phyloP scores from a whole-genome alignment of 2,329 filamentous ascomycete species.

The Fusarium ambrosium region DNA sequence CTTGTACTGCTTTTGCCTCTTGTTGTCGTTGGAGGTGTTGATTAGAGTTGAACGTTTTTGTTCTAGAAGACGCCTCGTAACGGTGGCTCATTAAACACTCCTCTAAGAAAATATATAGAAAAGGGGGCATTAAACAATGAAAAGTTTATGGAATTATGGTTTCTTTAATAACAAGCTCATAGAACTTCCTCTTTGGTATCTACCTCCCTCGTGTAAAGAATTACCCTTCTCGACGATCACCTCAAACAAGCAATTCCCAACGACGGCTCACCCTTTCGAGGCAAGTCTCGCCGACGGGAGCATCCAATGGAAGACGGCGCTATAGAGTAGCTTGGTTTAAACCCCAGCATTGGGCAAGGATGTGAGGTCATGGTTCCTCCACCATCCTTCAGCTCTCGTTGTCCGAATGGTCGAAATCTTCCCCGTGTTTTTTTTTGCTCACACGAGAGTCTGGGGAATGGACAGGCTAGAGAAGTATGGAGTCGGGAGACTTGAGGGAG shows the following conservation, averaged over 20 bases:
- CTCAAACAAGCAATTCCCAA: neutral
- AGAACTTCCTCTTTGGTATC: neutral
- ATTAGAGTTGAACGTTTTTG: neutral
- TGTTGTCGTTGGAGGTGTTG: neutral
- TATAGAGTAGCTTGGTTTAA: neutral
- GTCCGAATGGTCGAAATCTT: neutral
- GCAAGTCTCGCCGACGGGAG: neutral
- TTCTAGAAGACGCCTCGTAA: neutral
- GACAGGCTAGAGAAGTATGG: neutral
- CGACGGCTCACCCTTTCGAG: neutral
- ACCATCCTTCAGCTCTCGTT: neutral
- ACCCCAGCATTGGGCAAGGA: neutral
- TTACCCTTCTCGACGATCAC: neutral
- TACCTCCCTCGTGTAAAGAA: neutral
- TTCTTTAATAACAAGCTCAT: neutral
- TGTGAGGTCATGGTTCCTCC: conserved; percentile 5
- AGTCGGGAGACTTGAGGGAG: neutral
- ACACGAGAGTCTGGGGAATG: neutral
- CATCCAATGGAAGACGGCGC: neutral
- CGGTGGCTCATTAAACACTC: neutral
- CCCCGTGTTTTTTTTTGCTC: neutral
- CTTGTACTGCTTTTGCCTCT: neutral
- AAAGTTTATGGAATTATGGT: neutral
- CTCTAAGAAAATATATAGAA: neutral
- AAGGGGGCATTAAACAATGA: neutral